Percentiles rank a stretch among this genome's conserved stretches.
phyloP scores from a whole-genome alignment of 768 basidiomycete species.

The Grammothele lineata region DNA sequence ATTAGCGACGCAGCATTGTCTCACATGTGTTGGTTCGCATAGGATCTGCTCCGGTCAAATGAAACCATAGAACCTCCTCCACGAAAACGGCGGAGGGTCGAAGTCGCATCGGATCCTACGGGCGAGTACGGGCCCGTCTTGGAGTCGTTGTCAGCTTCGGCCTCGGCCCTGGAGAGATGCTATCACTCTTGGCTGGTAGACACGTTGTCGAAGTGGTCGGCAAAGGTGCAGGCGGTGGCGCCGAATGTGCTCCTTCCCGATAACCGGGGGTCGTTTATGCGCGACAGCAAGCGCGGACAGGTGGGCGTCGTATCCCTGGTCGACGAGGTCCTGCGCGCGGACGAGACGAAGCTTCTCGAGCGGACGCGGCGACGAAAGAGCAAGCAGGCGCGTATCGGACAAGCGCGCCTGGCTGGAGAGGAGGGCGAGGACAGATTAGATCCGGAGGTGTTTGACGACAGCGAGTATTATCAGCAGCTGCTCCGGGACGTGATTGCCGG shows the following conservation, averaged over 20 bases:
- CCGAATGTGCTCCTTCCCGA: conserved; percentile 69
- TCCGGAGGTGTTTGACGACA: conserved; percentile 75
- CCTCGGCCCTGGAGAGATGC: conserved; percentile 28
- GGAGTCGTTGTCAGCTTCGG: conserved; percentile 27
- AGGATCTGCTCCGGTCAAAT: conserved; percentile 32
- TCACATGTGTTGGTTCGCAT: background rate
- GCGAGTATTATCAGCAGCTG: conserved; percentile 91
- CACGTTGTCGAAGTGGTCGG: conserved; percentile 91
- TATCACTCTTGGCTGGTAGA: conserved; percentile 71
- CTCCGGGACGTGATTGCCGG: conserved; percentile 89
- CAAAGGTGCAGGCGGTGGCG: conserved; percentile 91
- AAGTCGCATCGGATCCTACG: conserved; percentile 32
- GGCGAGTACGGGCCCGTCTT: conserved; percentile 17
- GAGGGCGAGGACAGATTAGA: conserved; percentile 28
- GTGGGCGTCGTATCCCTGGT: conserved; percentile 66
- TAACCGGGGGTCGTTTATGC: conserved; percentile 65
- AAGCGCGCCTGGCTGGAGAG: conserved; percentile 20
- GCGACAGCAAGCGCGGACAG: conserved; percentile 15
- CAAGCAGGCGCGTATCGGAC: conserved; percentile 44
- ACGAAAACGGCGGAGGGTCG: conserved; percentile 52
- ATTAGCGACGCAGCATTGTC: too few species aligned
- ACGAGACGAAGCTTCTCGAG: conserved; percentile 53
- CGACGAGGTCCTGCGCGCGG: conserved; percentile 59
- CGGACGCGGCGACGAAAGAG: conserved; percentile 58
- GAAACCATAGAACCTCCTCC: conserved; percentile 46